Base-by-base conservation (phyloP, 2,329 filamentous ascomycete species). In the Kalmusia sp. region DNA sequence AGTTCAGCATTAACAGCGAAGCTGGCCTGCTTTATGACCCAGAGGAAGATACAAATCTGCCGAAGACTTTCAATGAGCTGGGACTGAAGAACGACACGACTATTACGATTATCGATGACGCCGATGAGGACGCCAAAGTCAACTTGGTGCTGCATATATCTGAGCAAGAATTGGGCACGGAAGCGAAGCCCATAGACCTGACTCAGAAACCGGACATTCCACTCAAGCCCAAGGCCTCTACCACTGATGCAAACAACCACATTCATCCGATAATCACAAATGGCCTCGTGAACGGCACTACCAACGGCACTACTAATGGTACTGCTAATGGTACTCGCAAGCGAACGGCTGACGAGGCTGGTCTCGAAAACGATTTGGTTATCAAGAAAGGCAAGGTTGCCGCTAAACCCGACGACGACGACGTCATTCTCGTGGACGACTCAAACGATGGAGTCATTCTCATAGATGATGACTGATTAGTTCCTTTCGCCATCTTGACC, bases 31-130 rank as follows among this genome's bases (percentile, higher is more conserved):
- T 98, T 35, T 98, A 96, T 65, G 95, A 98, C 65, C 85, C 88
- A 0, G 95, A 98, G 51, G 86, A 96, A 66, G 91, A 91, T 4
- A 91, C 96, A 52, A 96, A 97, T 65, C 78, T 98, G 1, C 74
- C 80, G 1, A 96, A 92, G 78, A 92, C 89, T 55, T 82, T 99
- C 45, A 81, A 76, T 22, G 90, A 96, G 17, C 81, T 97, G 7
- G 90, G 88, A 9, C 85, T 97, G 63, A 84, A 84, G 52, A 79
- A 83, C 21, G 90, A 90, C 59, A 87, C 83, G 47, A 93, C 96
- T 71, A 76, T 98, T 58, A 96, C 91, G 0, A 79, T 98, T 47
- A 87, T 89, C n/a, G 95, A 90, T 59, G 84, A 96, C 51, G 89
- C 92, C 40, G 89, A 93, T 48, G 88, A 91, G 35, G 82, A 88